phyloP scores from a whole-genome alignment of 179 eudicot genomes.

The Silene noctiflora region DNA sequence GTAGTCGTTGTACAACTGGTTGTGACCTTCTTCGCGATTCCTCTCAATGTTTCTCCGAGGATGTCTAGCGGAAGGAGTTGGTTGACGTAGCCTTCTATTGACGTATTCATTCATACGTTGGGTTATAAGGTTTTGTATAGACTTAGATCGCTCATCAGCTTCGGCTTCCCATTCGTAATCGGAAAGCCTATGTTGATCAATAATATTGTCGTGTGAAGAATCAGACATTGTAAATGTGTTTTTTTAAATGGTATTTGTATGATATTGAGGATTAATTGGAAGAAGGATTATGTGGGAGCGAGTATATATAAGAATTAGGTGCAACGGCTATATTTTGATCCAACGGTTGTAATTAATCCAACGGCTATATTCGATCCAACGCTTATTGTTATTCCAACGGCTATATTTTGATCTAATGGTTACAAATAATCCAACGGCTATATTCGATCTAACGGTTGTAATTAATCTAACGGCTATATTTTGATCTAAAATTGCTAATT shows the following conservation, averaged over 20 bases:
- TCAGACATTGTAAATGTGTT: not conserved
- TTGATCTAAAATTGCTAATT: too few relatives aligned
- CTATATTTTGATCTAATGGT: too few relatives aligned
- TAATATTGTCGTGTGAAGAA: not conserved
- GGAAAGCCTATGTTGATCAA: not conserved
- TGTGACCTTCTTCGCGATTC: not conserved
- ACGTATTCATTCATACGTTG: not conserved
- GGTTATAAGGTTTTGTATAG: not conserved
- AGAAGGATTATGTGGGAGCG: not conserved
- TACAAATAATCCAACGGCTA: too few relatives aligned
- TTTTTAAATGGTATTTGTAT: too few relatives aligned
- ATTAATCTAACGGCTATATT: too few relatives aligned
- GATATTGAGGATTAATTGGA: not conserved
- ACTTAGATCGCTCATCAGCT: not conserved
- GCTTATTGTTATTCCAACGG: too few relatives aligned
- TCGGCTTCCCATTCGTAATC: constrained; percentile 2
- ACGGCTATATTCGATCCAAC: not conserved
- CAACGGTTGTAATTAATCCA: not conserved
- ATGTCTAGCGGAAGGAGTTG: not conserved
- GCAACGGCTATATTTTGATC: not conserved
- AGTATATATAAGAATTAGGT: not conserved
- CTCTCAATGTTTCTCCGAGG: not conserved
- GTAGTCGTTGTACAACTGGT: not conserved
- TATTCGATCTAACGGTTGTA: too few relatives aligned
- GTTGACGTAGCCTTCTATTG: not conserved